Percentiles rank a stretch among this genome's conserved stretches.
These are phyloP conservation scores for Collybiopsis luxurians DNA, from an alignment of 768 basidiomycete species.

Conservation along the genomic window DNA sequence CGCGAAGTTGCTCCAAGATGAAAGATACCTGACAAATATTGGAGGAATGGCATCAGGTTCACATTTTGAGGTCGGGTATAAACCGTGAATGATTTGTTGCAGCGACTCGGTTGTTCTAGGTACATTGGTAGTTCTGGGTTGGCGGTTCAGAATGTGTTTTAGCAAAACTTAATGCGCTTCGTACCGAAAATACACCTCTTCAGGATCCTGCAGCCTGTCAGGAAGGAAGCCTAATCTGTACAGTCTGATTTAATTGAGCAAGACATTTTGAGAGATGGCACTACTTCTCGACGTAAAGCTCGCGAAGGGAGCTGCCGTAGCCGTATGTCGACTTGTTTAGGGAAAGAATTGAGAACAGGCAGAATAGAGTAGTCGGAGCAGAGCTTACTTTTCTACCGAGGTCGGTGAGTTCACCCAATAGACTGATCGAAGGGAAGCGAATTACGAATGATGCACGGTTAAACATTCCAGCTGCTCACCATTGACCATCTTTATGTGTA, in stretches of 20 bases:
- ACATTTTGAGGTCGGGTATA: constrained; percentile 61
- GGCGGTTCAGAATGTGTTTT: background rate
- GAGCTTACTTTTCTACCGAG: constrained; percentile 57
- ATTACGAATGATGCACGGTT: background rate
- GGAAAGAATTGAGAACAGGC: background rate
- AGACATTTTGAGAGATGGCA: background rate
- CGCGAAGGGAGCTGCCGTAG: constrained; percentile 57
- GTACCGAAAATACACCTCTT: constrained; percentile 59
- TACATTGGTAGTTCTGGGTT: constrained; percentile 65
- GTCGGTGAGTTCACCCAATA: constrained; percentile 73
- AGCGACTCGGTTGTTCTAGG: constrained; percentile 74
- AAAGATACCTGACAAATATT: constrained; percentile 51
- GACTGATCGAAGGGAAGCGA: constrained; percentile 30
- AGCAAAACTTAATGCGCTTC: background rate
- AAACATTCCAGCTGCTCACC: constrained; percentile 38
- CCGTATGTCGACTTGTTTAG: constrained; percentile 65
- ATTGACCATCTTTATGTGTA: constrained; percentile 50
- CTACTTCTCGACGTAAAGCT: constrained; percentile 66
- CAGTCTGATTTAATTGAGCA: background rate
- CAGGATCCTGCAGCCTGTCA: constrained; percentile 38
- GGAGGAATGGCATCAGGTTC: constrained; percentile 41
- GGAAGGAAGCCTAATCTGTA: constrained; percentile 66
- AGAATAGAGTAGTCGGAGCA: background rate
- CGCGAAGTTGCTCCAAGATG: background rate
- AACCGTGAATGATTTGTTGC: constrained; percentile 69